These are phyloP conservation scores for Trichoderma sp. DNA, from an alignment of 2,329 filamentous ascomycete genomes.

Conservation along the genomic window DNA sequence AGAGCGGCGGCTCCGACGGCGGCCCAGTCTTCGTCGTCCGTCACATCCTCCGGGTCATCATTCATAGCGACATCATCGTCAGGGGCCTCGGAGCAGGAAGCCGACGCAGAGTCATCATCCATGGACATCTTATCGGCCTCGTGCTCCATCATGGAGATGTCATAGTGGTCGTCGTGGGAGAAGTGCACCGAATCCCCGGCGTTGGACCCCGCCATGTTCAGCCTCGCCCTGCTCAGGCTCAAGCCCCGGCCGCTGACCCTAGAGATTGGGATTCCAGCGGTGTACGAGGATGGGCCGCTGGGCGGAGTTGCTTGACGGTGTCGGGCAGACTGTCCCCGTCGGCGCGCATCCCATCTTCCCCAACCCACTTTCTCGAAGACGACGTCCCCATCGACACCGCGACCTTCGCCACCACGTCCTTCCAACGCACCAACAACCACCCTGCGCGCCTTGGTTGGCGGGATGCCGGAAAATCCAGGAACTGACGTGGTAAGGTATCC, in stretches of 20 bases:
- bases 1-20: conserved; percentile 83
- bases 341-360: conserved; percentile 90
- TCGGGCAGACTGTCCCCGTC: conserved; percentile 60
- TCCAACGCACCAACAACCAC: conserved; percentile 91
- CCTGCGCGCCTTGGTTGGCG: conserved; percentile 83
- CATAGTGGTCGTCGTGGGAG: conserved; percentile 65
- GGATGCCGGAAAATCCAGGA: conserved; percentile 85
- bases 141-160: conserved; percentile 70
- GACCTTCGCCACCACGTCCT: conserved; percentile 65
- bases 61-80: conserved; percentile 65
- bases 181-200: conserved; percentile 71
- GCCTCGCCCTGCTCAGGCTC: conserved; percentile 47
- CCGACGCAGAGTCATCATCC: conserved; percentile 66
- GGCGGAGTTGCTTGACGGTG: conserved; percentile 42
- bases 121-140: conserved; percentile 96
- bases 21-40: conserved; percentile 96
- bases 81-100: conserved; percentile 72
- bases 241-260: conserved; percentile 40
- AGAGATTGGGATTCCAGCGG: conserved; percentile 56
- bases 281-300: conserved; percentile 37
- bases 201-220: conserved; percentile 55
- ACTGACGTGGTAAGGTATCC: conserved; percentile 90
- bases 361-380: conserved; percentile 95
- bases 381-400: conserved; percentile 66
- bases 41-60: conserved; percentile 79